Evolutionary conservation across 257 asterid species (phyloP).

Genomic region (Capsicum pubescens): DNA sequence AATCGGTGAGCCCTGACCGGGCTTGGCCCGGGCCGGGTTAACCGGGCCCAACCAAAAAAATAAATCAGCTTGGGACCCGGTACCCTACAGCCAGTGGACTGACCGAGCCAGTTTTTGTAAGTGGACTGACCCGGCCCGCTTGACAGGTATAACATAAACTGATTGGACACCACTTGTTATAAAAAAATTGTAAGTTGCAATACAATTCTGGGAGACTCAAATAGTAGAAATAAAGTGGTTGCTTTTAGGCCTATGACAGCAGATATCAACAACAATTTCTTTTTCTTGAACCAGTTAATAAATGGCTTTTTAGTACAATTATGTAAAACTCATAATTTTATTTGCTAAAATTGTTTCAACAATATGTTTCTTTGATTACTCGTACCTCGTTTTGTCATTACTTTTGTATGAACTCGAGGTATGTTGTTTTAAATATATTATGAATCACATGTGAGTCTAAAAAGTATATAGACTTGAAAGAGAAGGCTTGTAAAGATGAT

Average conservation of each 20-base stretch:
- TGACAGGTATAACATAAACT: too few relatives aligned
- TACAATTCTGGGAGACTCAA: neutral
- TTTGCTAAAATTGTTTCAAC: neutral
- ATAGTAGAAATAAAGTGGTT: neutral
- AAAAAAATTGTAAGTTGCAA: too few relatives aligned
- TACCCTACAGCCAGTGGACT: too few relatives aligned
- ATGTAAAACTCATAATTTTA: neutral
- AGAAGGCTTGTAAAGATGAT: neutral
- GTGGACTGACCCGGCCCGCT: too few relatives aligned
- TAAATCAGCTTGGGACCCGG: too few relatives aligned
- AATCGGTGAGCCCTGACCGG: too few relatives aligned
- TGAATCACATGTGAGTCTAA: too few relatives aligned
- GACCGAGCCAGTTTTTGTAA: too few relatives aligned
- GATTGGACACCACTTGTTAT: too few relatives aligned
- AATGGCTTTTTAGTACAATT: neutral
- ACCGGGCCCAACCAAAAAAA: too few relatives aligned
- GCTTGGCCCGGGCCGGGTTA: too few relatives aligned
- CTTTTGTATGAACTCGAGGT: neutral
- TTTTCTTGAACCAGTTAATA: neutral
- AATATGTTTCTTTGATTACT: neutral
- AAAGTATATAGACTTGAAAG: neutral
- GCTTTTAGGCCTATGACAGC: neutral
- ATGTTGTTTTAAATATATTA: too few relatives aligned
- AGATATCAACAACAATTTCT: neutral
- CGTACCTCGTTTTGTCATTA: neutral